Percentiles rank a stretch among this genome's conserved stretches.
These are phyloP conservation scores for Straminergon stramineum DNA, from an alignment of 225 moss, liverwort and hornwort species.

Conservation along the genomic window DNA sequence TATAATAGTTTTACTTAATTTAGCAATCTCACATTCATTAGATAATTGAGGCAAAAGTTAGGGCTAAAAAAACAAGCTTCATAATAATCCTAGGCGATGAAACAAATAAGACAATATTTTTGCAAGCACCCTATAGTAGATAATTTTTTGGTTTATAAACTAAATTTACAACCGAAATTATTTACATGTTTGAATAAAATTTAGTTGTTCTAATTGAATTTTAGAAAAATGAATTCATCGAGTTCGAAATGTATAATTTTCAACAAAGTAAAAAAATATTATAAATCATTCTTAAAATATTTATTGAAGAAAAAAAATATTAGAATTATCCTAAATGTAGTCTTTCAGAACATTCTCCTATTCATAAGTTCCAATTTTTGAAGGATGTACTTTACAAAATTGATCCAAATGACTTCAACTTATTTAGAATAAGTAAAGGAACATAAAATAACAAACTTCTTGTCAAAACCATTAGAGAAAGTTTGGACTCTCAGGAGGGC, in stretches of 20 bases:
- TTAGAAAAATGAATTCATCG: too few relatives aligned
- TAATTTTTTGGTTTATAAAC: not conserved
- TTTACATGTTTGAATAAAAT: not conserved
- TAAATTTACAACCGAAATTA: not conserved
- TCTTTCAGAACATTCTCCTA: not conserved
- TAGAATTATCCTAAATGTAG: not conserved
- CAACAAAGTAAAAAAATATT: rapidly evolving
- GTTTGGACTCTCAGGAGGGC: too few relatives aligned
- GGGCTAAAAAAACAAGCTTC: not conserved
- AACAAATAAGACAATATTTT: not conserved
- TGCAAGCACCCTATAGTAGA: not conserved
- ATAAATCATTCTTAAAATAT: not conserved
- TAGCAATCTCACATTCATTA: not conserved
- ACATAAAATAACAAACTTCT: not conserved
- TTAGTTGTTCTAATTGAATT: not conserved
- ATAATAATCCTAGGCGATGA: not conserved
- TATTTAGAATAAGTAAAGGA: not conserved
- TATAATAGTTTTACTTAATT: not conserved
- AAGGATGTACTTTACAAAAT: not conserved
- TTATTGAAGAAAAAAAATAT: not conserved
- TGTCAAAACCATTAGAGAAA: not conserved
- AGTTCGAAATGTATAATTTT: not conserved
- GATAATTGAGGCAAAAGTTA: not conserved
- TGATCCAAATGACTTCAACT: not conserved
- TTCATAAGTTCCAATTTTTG: not conserved